Evolutionary conservation across 2,329 filamentous ascomycete species (phyloP).

Genomic region (Ophiocordyceps polyrhachis-furcata): DNA sequence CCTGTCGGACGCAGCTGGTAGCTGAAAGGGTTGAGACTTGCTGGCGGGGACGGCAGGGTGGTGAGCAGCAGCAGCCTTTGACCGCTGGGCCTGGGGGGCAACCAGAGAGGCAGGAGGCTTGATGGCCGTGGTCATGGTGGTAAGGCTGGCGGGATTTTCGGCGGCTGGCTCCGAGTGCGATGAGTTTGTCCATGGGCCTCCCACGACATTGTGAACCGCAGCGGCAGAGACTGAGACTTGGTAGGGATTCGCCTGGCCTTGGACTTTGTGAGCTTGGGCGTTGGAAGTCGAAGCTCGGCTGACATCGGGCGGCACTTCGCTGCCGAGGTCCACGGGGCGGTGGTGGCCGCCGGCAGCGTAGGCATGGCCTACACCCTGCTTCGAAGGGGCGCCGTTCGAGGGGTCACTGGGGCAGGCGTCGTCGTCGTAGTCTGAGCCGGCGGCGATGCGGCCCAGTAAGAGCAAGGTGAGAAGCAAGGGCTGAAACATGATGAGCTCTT

Average conservation of each 20-base stretch:
- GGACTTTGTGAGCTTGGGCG: no score
- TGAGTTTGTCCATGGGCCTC: not conserved
- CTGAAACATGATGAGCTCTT: slow-evolving; percentile 6
- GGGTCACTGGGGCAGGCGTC: not conserved
- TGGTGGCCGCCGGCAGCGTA: no score
- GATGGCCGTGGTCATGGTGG: not conserved
- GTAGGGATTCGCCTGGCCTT: no score
- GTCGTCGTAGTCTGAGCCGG: slow-evolving; percentile 2
- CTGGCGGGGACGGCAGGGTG: not conserved
- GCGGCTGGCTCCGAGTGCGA: not conserved
- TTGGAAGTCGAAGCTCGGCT: no score
- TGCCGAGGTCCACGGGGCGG: no score
- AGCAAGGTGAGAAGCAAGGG: slow-evolving; percentile 7
- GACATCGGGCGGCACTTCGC: no score
- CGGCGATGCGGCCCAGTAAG: slow-evolving; percentile 9
- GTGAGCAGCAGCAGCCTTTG: no score
- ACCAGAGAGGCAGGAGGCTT: not conserved
- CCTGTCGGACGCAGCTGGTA: no score
- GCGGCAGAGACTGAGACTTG: no score
- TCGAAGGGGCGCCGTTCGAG: no score
- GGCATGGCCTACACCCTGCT: no score
- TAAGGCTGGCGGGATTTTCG: not conserved
- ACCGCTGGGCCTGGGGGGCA: no score
- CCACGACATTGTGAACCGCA: not conserved
- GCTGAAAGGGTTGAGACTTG: not conserved